Evolutionary conservation across 2,329 filamentous ascomycete genomes (phyloP).

Genomic region (Coleophoma cylindrospora): DNA sequence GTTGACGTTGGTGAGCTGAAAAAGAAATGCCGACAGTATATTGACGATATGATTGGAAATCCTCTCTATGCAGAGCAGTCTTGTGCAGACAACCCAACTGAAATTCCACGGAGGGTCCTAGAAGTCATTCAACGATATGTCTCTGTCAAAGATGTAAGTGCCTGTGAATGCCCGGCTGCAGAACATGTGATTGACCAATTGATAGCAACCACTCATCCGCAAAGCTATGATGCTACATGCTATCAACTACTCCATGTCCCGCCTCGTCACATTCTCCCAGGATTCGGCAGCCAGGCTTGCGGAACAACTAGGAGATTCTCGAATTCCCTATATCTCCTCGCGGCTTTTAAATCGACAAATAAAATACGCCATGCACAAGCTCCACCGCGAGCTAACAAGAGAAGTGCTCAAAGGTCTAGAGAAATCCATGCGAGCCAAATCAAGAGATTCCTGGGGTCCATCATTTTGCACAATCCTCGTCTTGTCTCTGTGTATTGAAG

Average conservation of each 20-base stretch:
- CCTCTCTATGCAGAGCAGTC: slow-evolving; percentile 12
- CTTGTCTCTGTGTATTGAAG: slow-evolving; percentile 19
- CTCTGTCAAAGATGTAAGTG: slow-evolving; percentile 9
- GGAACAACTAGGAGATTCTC: background rate
- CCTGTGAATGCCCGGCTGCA: background rate
- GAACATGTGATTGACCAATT: background rate
- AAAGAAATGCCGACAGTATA: slow-evolving; percentile 12
- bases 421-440: slow-evolving; percentile 12
- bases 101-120: slow-evolving; percentile 11
- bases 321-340: slow-evolving; percentile 11
- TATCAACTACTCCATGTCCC: slow-evolving; percentile 20
- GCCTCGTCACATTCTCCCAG: slow-evolving; percentile 14
- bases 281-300: slow-evolving; percentile 7
- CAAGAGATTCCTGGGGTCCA: slow-evolving; percentile 16
- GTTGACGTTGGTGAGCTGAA: slow-evolving; percentile 11
- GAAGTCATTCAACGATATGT: slow-evolving; percentile 10
- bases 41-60: slow-evolving; percentile 17
- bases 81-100: slow-evolving; percentile 8
- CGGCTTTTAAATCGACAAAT: slow-evolving; percentile 20
- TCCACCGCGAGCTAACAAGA: slow-evolving; percentile 12
- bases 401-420: slow-evolving; percentile 16
- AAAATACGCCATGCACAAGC: slow-evolving; percentile 16
- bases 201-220: slow-evolving; percentile 9
- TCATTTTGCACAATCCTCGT: slow-evolving; percentile 18
- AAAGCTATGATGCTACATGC: slow-evolving; percentile 18